Conservation (phyloP, 371 early-diverging fungal species). For the Nematocida sp. region DNA sequence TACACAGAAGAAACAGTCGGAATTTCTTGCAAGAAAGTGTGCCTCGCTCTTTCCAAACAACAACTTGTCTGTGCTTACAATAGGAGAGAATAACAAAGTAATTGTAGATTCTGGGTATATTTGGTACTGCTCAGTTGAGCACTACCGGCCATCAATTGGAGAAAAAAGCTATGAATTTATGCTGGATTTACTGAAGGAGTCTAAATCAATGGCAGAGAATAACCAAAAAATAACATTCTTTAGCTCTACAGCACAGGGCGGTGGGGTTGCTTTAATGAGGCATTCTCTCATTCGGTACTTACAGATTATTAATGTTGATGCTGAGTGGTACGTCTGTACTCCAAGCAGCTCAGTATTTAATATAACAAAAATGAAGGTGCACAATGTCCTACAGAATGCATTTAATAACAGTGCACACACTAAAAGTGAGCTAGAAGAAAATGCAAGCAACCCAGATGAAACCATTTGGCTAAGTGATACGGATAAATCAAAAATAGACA, state of each 20-base stretch:
- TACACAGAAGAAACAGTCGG: conserved; percentile 50
- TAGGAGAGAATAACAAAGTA: conserved; percentile 51
- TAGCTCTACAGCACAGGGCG: conserved; percentile 81
- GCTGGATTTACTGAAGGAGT: conserved; percentile 18
- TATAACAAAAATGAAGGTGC: conserved; percentile 73
- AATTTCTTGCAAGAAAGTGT: conserved; percentile 58
- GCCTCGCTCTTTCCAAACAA: conserved; percentile 52
- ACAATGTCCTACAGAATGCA: conserved; percentile 83
- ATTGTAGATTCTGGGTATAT: conserved; percentile 54
- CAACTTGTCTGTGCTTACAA: conserved; percentile 58
- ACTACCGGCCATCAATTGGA: conserved; percentile 47
- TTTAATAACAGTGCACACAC: neutral
- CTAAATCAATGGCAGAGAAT: neutral
- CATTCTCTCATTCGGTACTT: conserved; percentile 77
- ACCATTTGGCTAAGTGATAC: conserved; percentile 72
- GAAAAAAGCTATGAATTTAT: conserved; percentile 16
- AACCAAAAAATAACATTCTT: conserved; percentile 73
- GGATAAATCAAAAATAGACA: conserved; percentile 74
- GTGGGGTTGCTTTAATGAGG: conserved; percentile 83
- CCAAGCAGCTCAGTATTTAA: conserved; percentile 64
- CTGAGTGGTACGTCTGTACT: conserved; percentile 72
- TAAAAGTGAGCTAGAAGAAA: neutral
- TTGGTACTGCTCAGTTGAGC: conserved; percentile 52
- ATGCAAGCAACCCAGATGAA: conserved; percentile 26
- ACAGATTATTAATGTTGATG: conserved; percentile 73